Conservation (phyloP, 768 basidiomycete species). For the Lentinus tigrinus region DNA sequence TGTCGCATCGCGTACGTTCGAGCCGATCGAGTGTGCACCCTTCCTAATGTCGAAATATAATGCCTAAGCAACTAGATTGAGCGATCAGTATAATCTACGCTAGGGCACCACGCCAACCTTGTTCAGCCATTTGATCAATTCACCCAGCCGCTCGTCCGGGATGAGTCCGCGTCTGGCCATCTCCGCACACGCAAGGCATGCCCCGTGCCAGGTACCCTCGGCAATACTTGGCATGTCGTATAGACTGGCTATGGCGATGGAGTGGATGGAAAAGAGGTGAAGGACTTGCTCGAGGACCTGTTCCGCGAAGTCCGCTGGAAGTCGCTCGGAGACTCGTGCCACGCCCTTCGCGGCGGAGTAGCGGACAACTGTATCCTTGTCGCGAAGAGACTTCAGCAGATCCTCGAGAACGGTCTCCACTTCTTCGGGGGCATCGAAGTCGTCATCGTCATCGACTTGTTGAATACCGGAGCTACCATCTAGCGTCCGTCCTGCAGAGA, state of each 20-base stretch:
- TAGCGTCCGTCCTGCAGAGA: conserved; percentile 22
- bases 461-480: background rate
- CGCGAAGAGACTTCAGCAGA: conserved; percentile 71
- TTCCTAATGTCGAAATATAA: conserved; percentile 90
- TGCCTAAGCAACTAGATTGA: conserved; percentile 48
- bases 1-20: conserved; percentile 92
- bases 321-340: conserved; percentile 77
- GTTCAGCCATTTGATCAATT: conserved; percentile 74
- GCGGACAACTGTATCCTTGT: conserved; percentile 94
- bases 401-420: conserved; percentile 74
- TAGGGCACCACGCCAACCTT: conserved; percentile 48
- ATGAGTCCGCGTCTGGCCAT: conserved; percentile 83
- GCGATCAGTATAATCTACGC: background rate
- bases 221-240: conserved; percentile 76
- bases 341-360: conserved; percentile 94
- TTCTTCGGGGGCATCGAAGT: conserved; percentile 72
- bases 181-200: conserved; percentile 89
- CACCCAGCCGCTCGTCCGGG: conserved; percentile 50
- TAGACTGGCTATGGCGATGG: conserved; percentile 56
- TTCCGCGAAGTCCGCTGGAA: conserved; percentile 69
- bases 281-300: conserved; percentile 85
- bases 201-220: conserved; percentile 93
- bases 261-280: conserved; percentile 75
- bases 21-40: conserved; percentile 90
- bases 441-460: conserved; percentile 25